A percentile compares a stretch with the other conserved stretches of the same genome.
phyloP scores from a whole-genome alignment of 75 land plant species.

The Sequoiadendron giganteum region DNA sequence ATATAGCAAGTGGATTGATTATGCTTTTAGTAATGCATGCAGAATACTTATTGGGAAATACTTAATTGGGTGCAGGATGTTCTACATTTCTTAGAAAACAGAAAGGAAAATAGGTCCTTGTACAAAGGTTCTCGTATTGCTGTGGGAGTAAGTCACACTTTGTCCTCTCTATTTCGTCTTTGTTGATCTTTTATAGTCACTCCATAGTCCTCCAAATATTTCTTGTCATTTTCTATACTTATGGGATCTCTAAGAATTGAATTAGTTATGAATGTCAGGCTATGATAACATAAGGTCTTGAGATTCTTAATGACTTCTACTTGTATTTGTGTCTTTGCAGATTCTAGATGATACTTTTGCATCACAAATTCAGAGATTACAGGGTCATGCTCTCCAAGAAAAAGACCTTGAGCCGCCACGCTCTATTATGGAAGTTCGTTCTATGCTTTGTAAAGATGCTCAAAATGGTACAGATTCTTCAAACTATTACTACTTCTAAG shows the following conservation, averaged over 20 bases:
- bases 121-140: constrained; percentile 80
- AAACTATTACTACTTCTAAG: constrained; percentile 42
- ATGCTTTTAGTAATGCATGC: not conserved
- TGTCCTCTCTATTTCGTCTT: not conserved
- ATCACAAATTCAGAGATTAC: constrained; percentile 69
- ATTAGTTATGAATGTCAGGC: not conserved
- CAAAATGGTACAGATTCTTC: constrained; percentile 56
- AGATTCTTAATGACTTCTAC: not conserved
- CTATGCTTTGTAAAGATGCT: constrained; percentile 69
- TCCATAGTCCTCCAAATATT: not conserved
- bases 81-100: constrained; percentile 71
- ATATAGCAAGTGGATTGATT: not conserved
- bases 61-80: constrained; percentile 59
- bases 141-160: constrained; percentile 48
- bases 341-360: constrained; percentile 72
- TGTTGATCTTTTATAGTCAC: not conserved
- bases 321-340: constrained; percentile 27
- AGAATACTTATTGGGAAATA: not conserved
- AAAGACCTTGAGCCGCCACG: constrained; percentile 75
- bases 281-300: not conserved
- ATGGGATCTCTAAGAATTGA: not conserved
- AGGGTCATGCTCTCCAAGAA: constrained; percentile 56
- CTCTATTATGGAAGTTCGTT: constrained; percentile 61
- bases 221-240: not conserved
- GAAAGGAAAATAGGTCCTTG: constrained; percentile 81